Percentiles rank a stretch among this genome's conserved stretches.
Conservation (phyloP, 2,329 filamentous ascomycete genomes). For the Penicillium sp. region DNA sequence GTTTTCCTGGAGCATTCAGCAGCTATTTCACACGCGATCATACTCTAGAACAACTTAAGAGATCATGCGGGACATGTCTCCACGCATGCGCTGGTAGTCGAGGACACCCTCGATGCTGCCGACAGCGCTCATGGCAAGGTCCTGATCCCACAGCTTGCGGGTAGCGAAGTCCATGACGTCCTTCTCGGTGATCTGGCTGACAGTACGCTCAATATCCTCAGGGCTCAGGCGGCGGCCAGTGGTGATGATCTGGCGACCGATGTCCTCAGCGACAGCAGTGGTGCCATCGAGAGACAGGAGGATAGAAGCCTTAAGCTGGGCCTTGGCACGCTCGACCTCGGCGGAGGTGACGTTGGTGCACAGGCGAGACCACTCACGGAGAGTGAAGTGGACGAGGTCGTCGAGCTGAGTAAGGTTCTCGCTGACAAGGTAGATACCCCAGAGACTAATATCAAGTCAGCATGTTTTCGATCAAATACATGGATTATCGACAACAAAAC, state of each 20-base stretch:
- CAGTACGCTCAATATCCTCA: constrained; percentile 89
- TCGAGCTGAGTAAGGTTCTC: constrained; percentile 85
- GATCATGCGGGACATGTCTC: constrained; percentile 79
- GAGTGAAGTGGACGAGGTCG: constrained; percentile 95
- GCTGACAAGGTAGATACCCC: constrained; percentile 98
- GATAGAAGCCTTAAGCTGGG: constrained; percentile 97
- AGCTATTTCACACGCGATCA: constrained; percentile 21
- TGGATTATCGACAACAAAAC: constrained; percentile 27
- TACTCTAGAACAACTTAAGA: constrained; percentile 17
- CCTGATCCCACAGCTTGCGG: constrained; percentile 95
- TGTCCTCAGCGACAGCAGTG: constrained; percentile 95
- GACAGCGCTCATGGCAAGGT: constrained; percentile 89
- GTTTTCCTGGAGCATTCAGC: constrained; percentile 8
- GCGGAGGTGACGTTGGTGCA: constrained; percentile 82
- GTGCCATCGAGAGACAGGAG: constrained; percentile 96
- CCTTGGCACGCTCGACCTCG: constrained; percentile 97
- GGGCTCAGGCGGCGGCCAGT: constrained; percentile 89
- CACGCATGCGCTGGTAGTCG: constrained; percentile 56
- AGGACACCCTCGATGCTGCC: constrained; percentile 83
- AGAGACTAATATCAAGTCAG: constrained; percentile 63
- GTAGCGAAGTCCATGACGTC: constrained; percentile 96
- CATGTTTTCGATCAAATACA: constrained; percentile 20
- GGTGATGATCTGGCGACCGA: constrained; percentile 96
- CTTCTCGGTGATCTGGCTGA: constrained; percentile 87
- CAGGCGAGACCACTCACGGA: constrained; percentile 96